Base-by-base conservation (phyloP, 2,329 filamentous ascomycete species). In the Zarea fungicola region DNA sequence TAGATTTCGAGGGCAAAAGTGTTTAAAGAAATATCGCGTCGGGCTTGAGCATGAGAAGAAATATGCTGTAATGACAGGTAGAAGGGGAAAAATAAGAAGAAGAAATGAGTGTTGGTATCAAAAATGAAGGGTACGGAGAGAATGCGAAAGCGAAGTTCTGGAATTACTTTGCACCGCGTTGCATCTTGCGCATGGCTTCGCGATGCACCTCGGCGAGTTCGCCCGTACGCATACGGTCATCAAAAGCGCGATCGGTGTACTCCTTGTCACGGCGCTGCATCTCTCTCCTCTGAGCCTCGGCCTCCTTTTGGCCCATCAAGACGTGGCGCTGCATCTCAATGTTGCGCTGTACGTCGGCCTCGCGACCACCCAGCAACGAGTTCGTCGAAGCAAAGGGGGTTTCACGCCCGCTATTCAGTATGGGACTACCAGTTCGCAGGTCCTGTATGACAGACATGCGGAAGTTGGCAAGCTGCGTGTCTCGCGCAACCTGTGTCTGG, bases 131-230 rank as follows among this genome's bases (percentile, higher is more conserved):
- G 19, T 13, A 31, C 42, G 13, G 10, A 37, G 23, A 21, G 10
- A 32, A 43, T n/a, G n/a, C 7, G 11, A 5, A 11, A 41, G 7
- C 16, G 34, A 23, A 13, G 9, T 10, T 31, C 11, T 36, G 18
- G 54, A 25, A 60, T 45, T 50, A 42, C 34, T 65, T 71, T 1
- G 71, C 70, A 21, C 62, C 56, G 29, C 65, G 67, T 59, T 96
- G 90, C 83, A 96, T 86, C 63, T 76, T 83, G 54, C 86, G 76
- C 78, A 96, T 77, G 1, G 85, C 87, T 54, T 91, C 85, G 18
- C 85, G 77, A 64, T 96, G 91, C 19, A 84, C 77, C 39, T 87
- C 85, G 44, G 87, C 73, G 72, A 95, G 78, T 54, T 86, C 81
- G 0, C 84, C 84, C 14, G 80, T 82, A 47, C 88, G 76, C 86